phyloP scores from a whole-genome alignment of 371 early-diverging fungal genomes.

The Mucor piriformis region DNA sequence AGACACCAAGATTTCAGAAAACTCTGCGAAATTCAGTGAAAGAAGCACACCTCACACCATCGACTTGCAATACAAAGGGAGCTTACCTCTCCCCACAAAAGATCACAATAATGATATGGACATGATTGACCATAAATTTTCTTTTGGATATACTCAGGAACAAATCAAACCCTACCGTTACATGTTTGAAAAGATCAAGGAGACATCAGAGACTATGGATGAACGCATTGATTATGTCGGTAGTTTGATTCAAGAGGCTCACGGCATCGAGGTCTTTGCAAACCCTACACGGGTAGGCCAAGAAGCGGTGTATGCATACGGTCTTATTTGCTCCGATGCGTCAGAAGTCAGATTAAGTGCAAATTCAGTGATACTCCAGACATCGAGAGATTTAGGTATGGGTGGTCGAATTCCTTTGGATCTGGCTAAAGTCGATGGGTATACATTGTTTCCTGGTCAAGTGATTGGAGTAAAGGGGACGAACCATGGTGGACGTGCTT shows the following conservation, averaged over 20 bases:
- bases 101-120: conserved; percentile 13
- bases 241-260: conserved; percentile 48
- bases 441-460: conserved; percentile 77
- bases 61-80: conserved; percentile 39
- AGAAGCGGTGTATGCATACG: conserved; percentile 38
- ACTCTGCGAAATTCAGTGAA: conserved; percentile 20
- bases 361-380: conserved; percentile 75
- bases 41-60: conserved; percentile 27
- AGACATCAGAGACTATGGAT: conserved; percentile 72
- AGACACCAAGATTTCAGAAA: too few species aligned
- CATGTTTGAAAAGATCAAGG: conserved; percentile 85
- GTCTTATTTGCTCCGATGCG: conserved; percentile 71
- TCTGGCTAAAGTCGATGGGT: conserved; percentile 54
- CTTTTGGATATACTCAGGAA: conserved; percentile 35
- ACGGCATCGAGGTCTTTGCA: conserved; percentile 50
- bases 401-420: conserved; percentile 72
- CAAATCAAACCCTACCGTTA: conserved; percentile 74
- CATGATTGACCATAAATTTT: conserved; percentile 22
- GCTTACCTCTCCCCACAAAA: conserved; percentile 4
- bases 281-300: conserved; percentile 70
- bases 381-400: conserved; percentile 71
- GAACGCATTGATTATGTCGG: conserved; percentile 75
- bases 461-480: conserved; percentile 53
- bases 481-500: conserved; percentile 31
- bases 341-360: conserved; percentile 67